phyloP scores from a whole-genome alignment of 768 basidiomycete genomes.

The Trametes coccinea region DNA sequence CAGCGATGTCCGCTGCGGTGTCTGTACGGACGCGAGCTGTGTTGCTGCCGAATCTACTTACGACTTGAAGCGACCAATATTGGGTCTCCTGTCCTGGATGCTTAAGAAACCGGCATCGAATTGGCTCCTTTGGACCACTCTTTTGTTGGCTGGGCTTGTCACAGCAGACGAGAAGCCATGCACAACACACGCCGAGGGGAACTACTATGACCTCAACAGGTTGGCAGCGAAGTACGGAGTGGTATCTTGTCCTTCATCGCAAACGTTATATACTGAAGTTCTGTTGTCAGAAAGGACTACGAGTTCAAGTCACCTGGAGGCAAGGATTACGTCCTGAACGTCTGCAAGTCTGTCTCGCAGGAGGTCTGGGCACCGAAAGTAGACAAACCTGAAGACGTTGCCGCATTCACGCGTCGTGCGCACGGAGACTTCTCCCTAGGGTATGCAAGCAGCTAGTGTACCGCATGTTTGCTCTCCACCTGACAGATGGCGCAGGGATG shows the following conservation, averaged over 20 bases:
- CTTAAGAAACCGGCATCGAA: not conserved
- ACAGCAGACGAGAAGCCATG: slow-evolving; percentile 55
- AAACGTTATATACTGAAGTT: slow-evolving; percentile 9
- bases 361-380: slow-evolving; percentile 63
- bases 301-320: slow-evolving; percentile 49
- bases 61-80: not conserved
- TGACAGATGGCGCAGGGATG: slow-evolving; percentile 39
- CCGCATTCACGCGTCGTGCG: slow-evolving; percentile 57
- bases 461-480: not conserved
- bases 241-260: not conserved
- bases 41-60: slow-evolving; percentile 1
- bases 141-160: slow-evolving; percentile 11
- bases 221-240: slow-evolving; percentile 54
- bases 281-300: slow-evolving; percentile 60
- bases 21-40: slow-evolving; percentile 5
- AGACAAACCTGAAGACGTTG: slow-evolving; percentile 54
- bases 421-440: slow-evolving; percentile 76
- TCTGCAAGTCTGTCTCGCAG: slow-evolving; percentile 56
- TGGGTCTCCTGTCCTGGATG: slow-evolving; percentile 2
- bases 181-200: slow-evolving; percentile 53
- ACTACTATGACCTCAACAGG: slow-evolving; percentile 67
- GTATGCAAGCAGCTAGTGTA: slow-evolving; percentile 37
- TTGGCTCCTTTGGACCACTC: slow-evolving; percentile 8
- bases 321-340: slow-evolving; percentile 55
- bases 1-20: slow-evolving; percentile 7